Percentiles rank a stretch among this genome's conserved stretches.
Evolutionary conservation across 2,329 filamentous ascomycete species (phyloP).

Genomic region (Fusarium sacchari): DNA sequence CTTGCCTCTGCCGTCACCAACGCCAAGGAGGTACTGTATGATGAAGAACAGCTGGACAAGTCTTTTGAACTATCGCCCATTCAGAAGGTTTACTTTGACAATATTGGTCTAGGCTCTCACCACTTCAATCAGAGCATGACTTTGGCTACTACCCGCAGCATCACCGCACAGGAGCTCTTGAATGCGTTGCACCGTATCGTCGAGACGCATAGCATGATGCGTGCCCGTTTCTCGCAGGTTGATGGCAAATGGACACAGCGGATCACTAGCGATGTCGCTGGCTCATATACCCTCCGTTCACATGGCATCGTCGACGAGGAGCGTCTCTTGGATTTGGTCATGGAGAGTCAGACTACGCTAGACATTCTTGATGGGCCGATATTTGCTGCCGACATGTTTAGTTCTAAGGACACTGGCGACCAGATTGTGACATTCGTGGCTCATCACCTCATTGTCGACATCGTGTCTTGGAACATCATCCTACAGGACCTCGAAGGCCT

Average conservation of each 20-base stretch:
- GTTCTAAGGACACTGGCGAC: background rate
- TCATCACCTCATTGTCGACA: slow-evolving; percentile 55
- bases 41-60: slow-evolving; percentile 1
- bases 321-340: background rate
- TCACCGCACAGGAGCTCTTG: background rate
- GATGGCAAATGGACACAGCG: slow-evolving; percentile 15
- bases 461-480: slow-evolving; percentile 59
- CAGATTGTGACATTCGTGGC: slow-evolving; percentile 44
- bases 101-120: background rate
- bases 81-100: slow-evolving; percentile 26
- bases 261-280: background rate
- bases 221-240: slow-evolving; percentile 9
- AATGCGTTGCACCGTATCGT: slow-evolving; percentile 9
- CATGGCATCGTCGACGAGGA: background rate
- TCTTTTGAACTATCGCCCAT: slow-evolving; percentile 15
- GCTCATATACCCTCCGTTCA: slow-evolving; percentile 4
- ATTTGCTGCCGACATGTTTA: slow-evolving; percentile 31
- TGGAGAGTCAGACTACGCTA: slow-evolving; percentile 7
- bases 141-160: background rate
- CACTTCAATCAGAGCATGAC: slow-evolving; percentile 38
- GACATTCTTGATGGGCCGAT: slow-evolving; percentile 6
- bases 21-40: background rate
- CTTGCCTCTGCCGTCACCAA: slow-evolving; percentile 20
- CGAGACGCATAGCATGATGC: slow-evolving; percentile 30
- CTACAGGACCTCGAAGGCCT: slow-evolving; percentile 47